Evolutionary conservation across 148 eudicot species (phyloP), one percentile per base, ranked within the genome.

Genomic region (Silene latifolia): DNA sequence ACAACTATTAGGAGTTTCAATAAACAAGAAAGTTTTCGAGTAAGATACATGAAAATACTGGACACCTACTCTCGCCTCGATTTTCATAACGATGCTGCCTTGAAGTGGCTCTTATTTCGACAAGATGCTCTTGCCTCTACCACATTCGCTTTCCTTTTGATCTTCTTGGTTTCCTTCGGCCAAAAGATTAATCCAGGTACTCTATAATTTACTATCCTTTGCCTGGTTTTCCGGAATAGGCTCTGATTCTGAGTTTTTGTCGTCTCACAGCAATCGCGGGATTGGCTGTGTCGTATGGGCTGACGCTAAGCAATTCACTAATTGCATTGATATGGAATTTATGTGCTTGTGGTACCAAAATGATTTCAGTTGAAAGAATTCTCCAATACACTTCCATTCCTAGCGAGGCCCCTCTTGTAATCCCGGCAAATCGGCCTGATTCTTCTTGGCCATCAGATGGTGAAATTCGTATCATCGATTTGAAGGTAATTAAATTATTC

Each of bases 71-170:
- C 77, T 62, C 63, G 63, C 3, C 62, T 71, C n/a, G 77, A 74
- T 9, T 75, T 75, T n/a, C 77, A 75, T 11, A 6, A 19, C 0
- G 77, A 71, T 75, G 71, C 77, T 13, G 77, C 77, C 54, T 65
- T 53, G 77, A 75, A 75, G 48, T 75, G 77, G 77, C 63, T 75
- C 14, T 27, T 75, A 61, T 27, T 74, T 18, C 77, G 77, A 9
- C 71, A 48, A 3, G 72, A 65, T 48, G 53, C 63, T 48, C 20
- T 64, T 48, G 57, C 77, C 39, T 66, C 72, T 64, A 29, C 19
- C 23, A 66, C 77, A 2, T 75, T 65, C 53, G 69, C 69, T 25
- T 66, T 32, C 63, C 77, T 75, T 51, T 32, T 75, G 29, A 13
- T 75, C 4, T 18, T 75, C 71, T 53, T 57, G 19, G 17, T 65